Conservation (phyloP, 331 rosid species). For the Pyracantha coccinea region DNA sequence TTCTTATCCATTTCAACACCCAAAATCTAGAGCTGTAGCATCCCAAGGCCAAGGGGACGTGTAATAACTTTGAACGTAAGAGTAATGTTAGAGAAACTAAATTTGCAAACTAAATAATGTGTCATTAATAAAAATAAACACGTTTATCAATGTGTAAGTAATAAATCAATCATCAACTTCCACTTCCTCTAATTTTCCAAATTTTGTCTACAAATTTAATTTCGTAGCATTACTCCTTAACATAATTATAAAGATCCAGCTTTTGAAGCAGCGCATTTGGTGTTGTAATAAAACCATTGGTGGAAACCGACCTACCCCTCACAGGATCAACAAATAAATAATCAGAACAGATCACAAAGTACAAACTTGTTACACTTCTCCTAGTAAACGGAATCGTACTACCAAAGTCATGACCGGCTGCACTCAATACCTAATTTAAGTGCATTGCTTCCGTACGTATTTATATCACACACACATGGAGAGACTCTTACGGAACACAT, state of each 20-base stretch:
- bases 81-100: no score
- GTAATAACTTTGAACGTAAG: neutral
- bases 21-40: neutral
- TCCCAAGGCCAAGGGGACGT: neutral
- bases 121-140: no score
- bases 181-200: no score
- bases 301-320: neutral
- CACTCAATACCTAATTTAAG: neutral
- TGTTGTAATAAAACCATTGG: neutral
- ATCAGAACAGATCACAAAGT: neutral
- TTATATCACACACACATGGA: neutral
- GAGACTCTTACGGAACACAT: no score
- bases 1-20: neutral
- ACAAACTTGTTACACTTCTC: neutral
- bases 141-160: no score
- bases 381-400: neutral
- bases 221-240: accelerated
- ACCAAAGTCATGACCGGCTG: neutral
- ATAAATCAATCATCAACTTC: no score
- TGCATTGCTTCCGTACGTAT: neutral
- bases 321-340: neutral
- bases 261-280: neutral
- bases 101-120: no score
- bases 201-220: no score
- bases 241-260: neutral